These are phyloP conservation scores for Penicillium freii DNA, from an alignment of 2,329 filamentous ascomycete genomes.

Conservation along the genomic window DNA sequence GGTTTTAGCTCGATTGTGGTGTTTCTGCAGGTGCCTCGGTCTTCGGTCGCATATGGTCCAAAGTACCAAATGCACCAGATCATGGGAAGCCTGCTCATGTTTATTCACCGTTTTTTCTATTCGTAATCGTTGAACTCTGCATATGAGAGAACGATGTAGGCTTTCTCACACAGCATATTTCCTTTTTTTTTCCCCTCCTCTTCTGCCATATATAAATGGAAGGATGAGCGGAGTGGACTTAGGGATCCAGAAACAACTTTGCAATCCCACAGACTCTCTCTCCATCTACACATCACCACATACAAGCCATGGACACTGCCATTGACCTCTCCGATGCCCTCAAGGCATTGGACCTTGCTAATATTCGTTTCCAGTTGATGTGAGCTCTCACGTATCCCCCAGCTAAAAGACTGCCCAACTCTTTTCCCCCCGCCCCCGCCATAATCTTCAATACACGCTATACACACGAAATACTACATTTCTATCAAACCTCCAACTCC, in stretches of 20 bases:
- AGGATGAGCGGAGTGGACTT: not conserved
- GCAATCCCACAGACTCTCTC: conserved; percentile 9
- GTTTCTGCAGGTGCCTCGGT: not conserved
- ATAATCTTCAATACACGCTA: conserved; percentile 2
- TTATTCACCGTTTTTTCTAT: not conserved
- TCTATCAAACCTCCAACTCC: not conserved
- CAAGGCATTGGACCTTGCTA: conserved; percentile 81
- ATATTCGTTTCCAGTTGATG: conserved; percentile 94
- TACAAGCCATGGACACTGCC: conserved; percentile 71
- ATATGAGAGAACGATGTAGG: not conserved
- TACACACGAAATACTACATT: not conserved
- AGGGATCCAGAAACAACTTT: conserved; percentile 11
- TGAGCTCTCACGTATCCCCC: conserved; percentile 46
- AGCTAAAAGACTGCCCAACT: not conserved
- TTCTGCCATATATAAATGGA: not conserved
- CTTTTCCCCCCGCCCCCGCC: conserved; percentile 15
- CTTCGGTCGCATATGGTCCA: not conserved
- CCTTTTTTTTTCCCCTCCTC: not conserved
- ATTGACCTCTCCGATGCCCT: conserved; percentile 83
- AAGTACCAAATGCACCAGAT: not conserved
- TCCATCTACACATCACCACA: conserved; percentile 12
- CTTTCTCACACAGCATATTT: not conserved
- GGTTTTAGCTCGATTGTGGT: not conserved
- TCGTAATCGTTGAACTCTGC: not conserved
- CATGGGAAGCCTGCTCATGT: not conserved